Conservation (phyloP, 2,329 filamentous ascomycete genomes). For the Sphaerulina populicola region DNA sequence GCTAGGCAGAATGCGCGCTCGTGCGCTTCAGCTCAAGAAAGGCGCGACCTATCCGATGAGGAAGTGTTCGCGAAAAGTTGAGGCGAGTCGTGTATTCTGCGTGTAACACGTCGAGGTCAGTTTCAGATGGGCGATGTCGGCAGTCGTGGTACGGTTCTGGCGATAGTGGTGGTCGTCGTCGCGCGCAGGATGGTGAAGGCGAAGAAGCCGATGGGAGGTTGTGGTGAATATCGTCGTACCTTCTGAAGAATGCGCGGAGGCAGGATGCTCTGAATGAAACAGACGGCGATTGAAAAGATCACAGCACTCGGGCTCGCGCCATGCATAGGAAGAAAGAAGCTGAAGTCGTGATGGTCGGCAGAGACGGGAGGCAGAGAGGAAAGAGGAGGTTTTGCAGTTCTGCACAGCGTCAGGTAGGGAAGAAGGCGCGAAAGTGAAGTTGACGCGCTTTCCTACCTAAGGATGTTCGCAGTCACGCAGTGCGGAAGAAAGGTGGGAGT, state of each 20-base stretch:
- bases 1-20: constrained; percentile 18
- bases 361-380: constrained; percentile 2
- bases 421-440: neutral
- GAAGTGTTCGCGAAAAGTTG: neutral
- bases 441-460: neutral
- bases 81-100: neutral
- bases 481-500: neutral
- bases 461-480: neutral
- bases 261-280: neutral
- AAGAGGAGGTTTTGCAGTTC: neutral
- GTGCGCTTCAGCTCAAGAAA: constrained; percentile 28
- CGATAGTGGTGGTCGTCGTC: neutral
- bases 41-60: constrained; percentile 6
- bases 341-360: neutral
- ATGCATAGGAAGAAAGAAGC: constrained; percentile 4
- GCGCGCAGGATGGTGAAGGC: neutral
- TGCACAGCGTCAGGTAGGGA: neutral
- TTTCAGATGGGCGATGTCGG: neutral
- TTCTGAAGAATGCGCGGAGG: neutral
- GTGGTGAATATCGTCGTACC: neutral
- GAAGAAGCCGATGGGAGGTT: neutral
- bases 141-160: neutral
- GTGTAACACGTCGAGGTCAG: neutral
- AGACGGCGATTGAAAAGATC: neutral
- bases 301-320: constrained; percentile 8